Conservation (phyloP, 2,329 filamentous ascomycete species). For the Calonectria pauciramosa region DNA sequence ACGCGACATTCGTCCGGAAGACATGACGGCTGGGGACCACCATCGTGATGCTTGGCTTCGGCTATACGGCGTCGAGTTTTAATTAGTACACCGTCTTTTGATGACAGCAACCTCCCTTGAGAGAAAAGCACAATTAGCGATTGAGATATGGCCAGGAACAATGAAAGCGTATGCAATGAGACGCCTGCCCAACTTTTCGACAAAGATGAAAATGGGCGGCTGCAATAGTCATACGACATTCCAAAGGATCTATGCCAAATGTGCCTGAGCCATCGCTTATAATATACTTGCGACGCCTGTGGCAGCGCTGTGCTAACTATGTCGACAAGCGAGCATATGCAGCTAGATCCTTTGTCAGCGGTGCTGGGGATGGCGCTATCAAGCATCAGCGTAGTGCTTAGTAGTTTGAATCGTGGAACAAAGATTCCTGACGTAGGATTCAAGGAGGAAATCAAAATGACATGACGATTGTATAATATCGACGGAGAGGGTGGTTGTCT, state of each 20-base stretch:
- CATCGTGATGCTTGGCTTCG: too few relatives aligned
- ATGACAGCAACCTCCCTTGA: too few relatives aligned
- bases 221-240: background rate
- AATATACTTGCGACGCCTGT: background rate
- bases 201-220: background rate
- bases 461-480: background rate
- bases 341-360: background rate
- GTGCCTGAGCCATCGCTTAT: background rate
- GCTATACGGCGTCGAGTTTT: too few relatives aligned
- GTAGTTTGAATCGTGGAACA: background rate
- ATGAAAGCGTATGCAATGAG: too few relatives aligned
- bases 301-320: too few relatives aligned
- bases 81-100: too few relatives aligned
- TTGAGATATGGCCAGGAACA: too few relatives aligned
- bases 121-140: too few relatives aligned
- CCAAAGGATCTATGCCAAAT: background rate
- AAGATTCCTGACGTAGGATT: background rate
- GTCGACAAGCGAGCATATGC: background rate
- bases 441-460: background rate
- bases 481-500: background rate
- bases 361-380: background rate
- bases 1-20: too few relatives aligned
- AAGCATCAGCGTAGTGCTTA: background rate
- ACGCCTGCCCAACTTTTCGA: background rate
- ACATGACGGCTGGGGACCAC: too few relatives aligned